Conservation (phyloP, 768 basidiomycete species). For the Leucocoprinus birnbaumii region DNA sequence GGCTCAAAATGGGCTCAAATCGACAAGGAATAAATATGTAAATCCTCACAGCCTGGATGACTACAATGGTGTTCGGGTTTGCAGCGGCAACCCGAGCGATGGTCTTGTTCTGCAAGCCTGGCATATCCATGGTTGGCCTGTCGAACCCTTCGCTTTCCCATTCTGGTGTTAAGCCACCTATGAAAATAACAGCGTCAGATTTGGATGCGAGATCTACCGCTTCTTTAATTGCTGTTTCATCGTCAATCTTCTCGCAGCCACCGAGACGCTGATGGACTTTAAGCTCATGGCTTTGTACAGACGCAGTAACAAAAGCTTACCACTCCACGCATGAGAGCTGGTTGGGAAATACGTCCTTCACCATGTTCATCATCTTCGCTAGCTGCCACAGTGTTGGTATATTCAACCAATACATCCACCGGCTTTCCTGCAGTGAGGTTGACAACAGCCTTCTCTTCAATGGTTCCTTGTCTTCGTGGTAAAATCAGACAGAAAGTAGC, state of each 20-base stretch:
- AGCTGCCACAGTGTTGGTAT: constrained; percentile 56
- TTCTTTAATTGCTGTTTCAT: constrained; percentile 49
- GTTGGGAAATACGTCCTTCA: constrained; percentile 49
- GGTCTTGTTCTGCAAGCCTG: constrained; percentile 57
- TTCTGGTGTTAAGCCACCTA: constrained; percentile 63
- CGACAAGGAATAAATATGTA: neutral
- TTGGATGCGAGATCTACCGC: constrained; percentile 53
- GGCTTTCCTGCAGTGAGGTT: constrained; percentile 41
- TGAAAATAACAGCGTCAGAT: constrained; percentile 54
- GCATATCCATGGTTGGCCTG: constrained; percentile 56
- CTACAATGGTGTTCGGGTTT: constrained; percentile 58
- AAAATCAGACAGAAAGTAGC: neutral
- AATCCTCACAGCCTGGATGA: constrained; percentile 55
- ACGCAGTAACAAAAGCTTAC: constrained; percentile 30
- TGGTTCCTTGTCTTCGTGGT: constrained; percentile 60
- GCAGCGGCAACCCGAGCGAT: constrained; percentile 48
- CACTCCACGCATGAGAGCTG: constrained; percentile 67
- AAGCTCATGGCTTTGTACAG: neutral
- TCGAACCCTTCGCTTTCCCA: constrained; percentile 81
- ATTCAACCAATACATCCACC: constrained; percentile 56
- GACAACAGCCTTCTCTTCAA: constrained; percentile 57
- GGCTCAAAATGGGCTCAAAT: neutral
- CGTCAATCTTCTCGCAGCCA: constrained; percentile 61
- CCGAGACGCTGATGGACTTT: constrained; percentile 50
- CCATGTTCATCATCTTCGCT: constrained; percentile 36